Base-by-base conservation (phyloP, 805 yeast genomes). In the Wickerhamomyces ciferrii region DNA sequence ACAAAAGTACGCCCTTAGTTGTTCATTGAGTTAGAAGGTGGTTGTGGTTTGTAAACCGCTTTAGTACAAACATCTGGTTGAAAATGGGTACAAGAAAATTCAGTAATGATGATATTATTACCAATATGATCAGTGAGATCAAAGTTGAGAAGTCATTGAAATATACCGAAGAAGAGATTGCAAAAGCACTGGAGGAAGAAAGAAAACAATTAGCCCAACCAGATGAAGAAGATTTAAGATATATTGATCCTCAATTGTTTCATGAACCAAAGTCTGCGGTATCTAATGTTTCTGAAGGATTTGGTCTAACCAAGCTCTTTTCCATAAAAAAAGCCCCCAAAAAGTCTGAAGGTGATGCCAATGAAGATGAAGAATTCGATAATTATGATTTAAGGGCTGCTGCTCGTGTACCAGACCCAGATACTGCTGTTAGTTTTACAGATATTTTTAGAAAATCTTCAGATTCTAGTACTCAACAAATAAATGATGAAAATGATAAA, bases 81-180 rank as follows among this genome's bases (percentile, higher is more conserved):
- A 36, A 7, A 9, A 23, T 32, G 36, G 36, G 18, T 15, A 7
- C 19, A 4, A 35, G 38, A 18, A 44, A 18, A 11, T 37, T 47
- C 21, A 44, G 43, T 25, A 45, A 48, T 21, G 47, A 45, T 36
- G 47, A 45, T 24, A 27, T 47, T 21, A 45, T 45, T 4, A 45
- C 39, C 8, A 18, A 20, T 17, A 29, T 50, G 40, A 37, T 43
- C 21, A 50, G 47, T 31, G 51, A 39, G 14, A 42, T 39, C 15
- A 45, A 43, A n/a, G 23, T 43, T 14, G 49, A 41, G 18, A 46
- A 45, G 8, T 3, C 34, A 4, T 40, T 29, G 2, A 21, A 29
- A 5, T 5, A 29, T 15, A 29, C 5, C 15, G 34, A n/a, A 8
- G 36, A 32, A 10, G 20, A n/a, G 8, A 18, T 11, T 34, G 20